Evolutionary conservation across 2,329 filamentous ascomycete species (phyloP).

Genomic region (Colletotrichum sp.): DNA sequence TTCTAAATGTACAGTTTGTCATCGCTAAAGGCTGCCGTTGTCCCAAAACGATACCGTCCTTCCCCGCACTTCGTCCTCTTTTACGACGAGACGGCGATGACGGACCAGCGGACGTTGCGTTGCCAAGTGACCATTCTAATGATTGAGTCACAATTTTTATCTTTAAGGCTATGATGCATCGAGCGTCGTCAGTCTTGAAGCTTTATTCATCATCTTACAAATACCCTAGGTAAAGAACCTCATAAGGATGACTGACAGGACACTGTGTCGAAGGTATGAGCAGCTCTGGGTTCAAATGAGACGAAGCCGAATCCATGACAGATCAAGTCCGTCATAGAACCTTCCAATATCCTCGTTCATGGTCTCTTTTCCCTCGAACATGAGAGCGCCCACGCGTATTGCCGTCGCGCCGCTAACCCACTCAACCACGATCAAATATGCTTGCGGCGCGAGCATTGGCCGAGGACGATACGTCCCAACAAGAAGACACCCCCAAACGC

Average conservation of each 20-base stretch:
- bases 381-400: neutral
- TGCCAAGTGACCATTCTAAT: neutral
- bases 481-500: neutral
- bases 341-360: neutral
- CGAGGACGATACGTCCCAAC: neutral
- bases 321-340: neutral
- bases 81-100: neutral
- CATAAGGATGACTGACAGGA: too few species aligned
- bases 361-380: neutral
- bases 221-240: neutral
- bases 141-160: accelerated
- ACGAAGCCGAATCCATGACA: neutral
- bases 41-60: neutral
- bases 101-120: neutral
- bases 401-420: neutral
- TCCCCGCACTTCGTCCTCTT: neutral
- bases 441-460: neutral
- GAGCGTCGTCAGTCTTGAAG: neutral
- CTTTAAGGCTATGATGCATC: neutral
- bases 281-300: neutral
- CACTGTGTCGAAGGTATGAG: neutral
- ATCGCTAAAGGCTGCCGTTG: neutral
- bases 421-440: neutral
- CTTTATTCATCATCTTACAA: neutral
- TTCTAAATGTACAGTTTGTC: neutral